These are phyloP conservation scores for Gossypium raimondii DNA, from an alignment of 345 rosid species.

Conservation along the genomic window DNA sequence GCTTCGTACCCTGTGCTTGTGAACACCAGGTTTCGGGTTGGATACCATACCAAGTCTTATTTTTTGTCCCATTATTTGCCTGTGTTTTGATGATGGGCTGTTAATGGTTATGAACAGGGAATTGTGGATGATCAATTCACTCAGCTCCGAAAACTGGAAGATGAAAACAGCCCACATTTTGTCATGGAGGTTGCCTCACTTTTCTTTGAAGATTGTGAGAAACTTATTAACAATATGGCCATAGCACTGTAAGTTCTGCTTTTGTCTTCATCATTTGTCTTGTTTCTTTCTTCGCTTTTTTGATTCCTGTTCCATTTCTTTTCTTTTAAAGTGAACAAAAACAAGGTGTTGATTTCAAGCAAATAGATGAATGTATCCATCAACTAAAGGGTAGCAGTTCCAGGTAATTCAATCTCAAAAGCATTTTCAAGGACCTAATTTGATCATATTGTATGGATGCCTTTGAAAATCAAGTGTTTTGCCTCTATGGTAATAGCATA, in stretches of 20 bases:
- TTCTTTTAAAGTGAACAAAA: slow-evolving; percentile 36
- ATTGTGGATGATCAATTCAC: slow-evolving; percentile 74
- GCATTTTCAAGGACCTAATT: not conserved
- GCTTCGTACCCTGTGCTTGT: too few relatives aligned
- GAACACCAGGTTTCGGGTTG: too few relatives aligned
- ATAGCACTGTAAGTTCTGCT: slow-evolving; percentile 51
- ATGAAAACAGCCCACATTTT: slow-evolving; percentile 73
- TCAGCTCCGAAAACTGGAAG: slow-evolving; percentile 80
- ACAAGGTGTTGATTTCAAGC: slow-evolving; percentile 59
- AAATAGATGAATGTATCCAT: slow-evolving; percentile 71
- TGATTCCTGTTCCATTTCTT: not conserved
- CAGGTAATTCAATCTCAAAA: slow-evolving; percentile 40
- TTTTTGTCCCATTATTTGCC: not conserved
- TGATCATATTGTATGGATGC: not conserved
- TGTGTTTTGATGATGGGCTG: too few relatives aligned
- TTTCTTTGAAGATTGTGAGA: slow-evolving; percentile 76
- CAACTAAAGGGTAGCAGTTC: slow-evolving; percentile 97
- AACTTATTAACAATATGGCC: slow-evolving; percentile 61
- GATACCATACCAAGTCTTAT: not conserved
- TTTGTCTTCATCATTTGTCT: not conserved
- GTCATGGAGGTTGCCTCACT: slow-evolving; percentile 62
- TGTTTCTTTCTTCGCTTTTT: not conserved
- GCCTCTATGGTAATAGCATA: slow-evolving; percentile 43
- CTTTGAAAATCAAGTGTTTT: not conserved
- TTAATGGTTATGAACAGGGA: slow-evolving; percentile 33